Evolutionary conservation across 148 eudicot genomes (phyloP).

Genomic region (Rhododendron griersonianum): DNA sequence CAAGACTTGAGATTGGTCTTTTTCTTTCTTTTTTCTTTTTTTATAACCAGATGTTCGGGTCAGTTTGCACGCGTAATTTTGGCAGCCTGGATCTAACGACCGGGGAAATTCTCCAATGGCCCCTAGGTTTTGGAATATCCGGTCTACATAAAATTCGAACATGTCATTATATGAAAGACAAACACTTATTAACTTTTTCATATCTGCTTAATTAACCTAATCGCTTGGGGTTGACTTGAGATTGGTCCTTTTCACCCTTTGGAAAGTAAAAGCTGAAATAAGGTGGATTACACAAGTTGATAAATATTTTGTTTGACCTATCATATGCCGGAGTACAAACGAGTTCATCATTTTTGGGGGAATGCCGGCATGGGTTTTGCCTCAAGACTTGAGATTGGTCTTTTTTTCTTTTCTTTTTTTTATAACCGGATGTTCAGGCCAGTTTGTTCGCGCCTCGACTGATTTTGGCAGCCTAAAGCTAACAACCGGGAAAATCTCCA

Average conservation of each 20-base stretch:
- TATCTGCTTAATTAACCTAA: no score
- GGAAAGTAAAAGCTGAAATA: not conserved
- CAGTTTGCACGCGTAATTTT: not conserved
- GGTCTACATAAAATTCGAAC: not conserved
- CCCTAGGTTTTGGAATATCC: not conserved
- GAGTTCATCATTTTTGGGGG: not conserved
- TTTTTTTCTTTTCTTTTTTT: no score
- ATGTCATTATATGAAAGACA: no score
- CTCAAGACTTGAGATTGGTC: not conserved
- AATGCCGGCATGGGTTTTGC: not conserved
- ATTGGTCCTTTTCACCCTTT: not conserved
- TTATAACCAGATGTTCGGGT: no score
- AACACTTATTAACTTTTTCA: no score
- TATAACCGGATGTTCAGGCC: not conserved
- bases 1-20: not conserved
- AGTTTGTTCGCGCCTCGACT: not conserved
- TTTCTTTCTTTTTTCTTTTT: not conserved
- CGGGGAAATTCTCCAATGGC: not conserved
- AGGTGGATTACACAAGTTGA: not conserved
- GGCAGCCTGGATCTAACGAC: no score
- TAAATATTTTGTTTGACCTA: no score
- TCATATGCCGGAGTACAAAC: not conserved
- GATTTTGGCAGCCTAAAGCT: no score
- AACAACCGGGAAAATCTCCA: not conserved
- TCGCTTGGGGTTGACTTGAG: not conserved